phyloP scores from a whole-genome alignment of 805 yeast species.

The Schwanniomyces occidentalis region DNA sequence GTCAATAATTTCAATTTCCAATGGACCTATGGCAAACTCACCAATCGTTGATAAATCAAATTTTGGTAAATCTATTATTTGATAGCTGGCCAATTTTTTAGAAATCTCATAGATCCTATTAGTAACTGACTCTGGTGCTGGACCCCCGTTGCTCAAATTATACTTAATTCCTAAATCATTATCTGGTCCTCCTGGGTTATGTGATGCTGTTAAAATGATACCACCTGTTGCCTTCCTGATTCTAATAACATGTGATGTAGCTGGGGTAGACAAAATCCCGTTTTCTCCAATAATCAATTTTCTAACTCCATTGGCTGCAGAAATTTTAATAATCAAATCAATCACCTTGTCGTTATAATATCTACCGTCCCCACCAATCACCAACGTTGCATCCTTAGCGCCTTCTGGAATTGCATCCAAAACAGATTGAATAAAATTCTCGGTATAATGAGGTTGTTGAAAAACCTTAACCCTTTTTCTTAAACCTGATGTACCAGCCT shows the following conservation, averaged over 20 bases:
- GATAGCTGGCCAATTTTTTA: conserved; percentile 57
- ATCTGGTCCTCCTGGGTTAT: conserved; percentile 95
- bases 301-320: conserved; percentile 88
- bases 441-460: conserved; percentile 78
- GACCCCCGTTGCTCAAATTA: conserved; percentile 94
- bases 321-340: conserved; percentile 76
- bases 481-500: conserved; percentile 97
- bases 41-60: conserved; percentile 68
- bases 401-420: conserved; percentile 92
- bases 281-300: conserved; percentile 84
- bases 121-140: conserved; percentile 95
- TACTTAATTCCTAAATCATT: conserved; percentile 95
- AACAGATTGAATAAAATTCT: conserved; percentile 89
- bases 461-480: conserved; percentile 89
- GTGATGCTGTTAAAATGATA: conserved; percentile 92
- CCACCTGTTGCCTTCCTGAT: conserved; percentile 82
- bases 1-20: conserved; percentile 81
- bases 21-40: conserved; percentile 47
- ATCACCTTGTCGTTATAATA: conserved; percentile 82
- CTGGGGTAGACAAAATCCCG: conserved; percentile 93
- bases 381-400: conserved; percentile 66
- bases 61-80: conserved; percentile 57
- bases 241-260: conserved; percentile 92
- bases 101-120: conserved; percentile 78
- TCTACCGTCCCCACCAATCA: conserved; percentile 97